Evolutionary conservation across 805 yeast species (phyloP), one percentile per base, ranked within the genome.

Genomic region (Monosporozyma solicola): DNA sequence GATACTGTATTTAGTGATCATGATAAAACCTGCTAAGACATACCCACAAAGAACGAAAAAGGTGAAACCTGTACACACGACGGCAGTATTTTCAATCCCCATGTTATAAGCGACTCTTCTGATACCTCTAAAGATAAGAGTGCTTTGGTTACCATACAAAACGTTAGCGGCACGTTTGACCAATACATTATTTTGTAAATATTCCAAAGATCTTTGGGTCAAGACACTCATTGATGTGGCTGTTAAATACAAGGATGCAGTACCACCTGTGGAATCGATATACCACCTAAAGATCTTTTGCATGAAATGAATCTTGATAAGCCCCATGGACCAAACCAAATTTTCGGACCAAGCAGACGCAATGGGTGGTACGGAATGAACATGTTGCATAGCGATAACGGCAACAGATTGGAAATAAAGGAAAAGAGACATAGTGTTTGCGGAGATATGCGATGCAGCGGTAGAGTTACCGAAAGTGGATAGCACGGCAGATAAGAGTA

Each of bases 301-400:
- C 96, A 91, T 87, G 66, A 90, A 91, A 5, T 65, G 64, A 44
- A 86, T 79, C 66, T 85, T 75, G 61, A 91, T 88, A 55, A 91
- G 75, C 6, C 97, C 97, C 87, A 91, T 87, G 2, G 96, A 87
- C 97, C 97, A 91, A 37, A 91, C 91, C 63, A 91, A 75, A 66
- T 91, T 90, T 68, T 88, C 95, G 8, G 91, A 76, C 97, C 97
- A 91, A 11, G 96, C 84, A 11, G 86, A 77, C 9, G 96, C 97
- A 62, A 91, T 87, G 20, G 97, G 97, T n/a, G 97, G 97, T 8
- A 88, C 84, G 53, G 83, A 74, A 63, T 85, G 89, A 51, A 89
- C 96, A 57, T 86, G 85, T 68, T 84, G 80, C 96, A 91, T 88
- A 31, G 85, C 76, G 49, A 90, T 81, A 53, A 90, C 82, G 41